Evolutionary conservation across 768 basidiomycete species (phyloP), one percentile per base, ranked within the genome.

Genomic region (Macrolepiota dolichaula): DNA sequence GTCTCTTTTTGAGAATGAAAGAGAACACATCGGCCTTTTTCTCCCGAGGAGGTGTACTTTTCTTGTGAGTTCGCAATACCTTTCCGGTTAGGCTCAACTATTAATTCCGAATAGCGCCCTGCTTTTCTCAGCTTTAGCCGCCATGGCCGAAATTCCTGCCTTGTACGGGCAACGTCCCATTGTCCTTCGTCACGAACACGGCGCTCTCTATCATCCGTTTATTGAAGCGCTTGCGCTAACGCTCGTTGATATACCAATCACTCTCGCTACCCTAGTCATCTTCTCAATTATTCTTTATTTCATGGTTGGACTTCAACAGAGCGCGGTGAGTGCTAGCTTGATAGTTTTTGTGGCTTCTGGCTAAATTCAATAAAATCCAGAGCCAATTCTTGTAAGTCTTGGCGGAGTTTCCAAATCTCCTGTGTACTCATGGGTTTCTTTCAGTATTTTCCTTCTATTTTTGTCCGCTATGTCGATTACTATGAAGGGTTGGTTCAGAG

Each of bases 401-500:
- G 61, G 32, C 19, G 61, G 62, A 51, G 51, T 65, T 35, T 59
- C 52, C 51, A 55, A 52, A 70, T 61, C 19, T 10, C 40, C 29
- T 11, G 35, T 42, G 56, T 68, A 55, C 38, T 40, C 47, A 36
- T 17, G 22, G 15, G 15, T 19, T 22, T 25, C 38, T 44, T 49
- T 11, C 35, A 88, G 87, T 67, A 78, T 80, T 46, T 85, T 85
- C 70, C 75, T 83, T 64, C 70, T 94, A 24, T 83, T 87, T 66
- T 62, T 84, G 24, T 81, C 85, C 58, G 68, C 76, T 3, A 80
- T 86, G 68, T 79, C 87, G 27, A 55, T 92, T 25, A 75, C 85
- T 12, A 89, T 92, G 83, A 88, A 88, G 68, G 85, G 83, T 0
- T 87, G 87, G 81, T 96, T 93, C 83, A 80, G 92, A 27, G 77